Percentiles rank a stretch among this genome's conserved stretches.
phyloP scores from a whole-genome alignment of 352 stramenopile genomes.

The Phytophthora brassicae region DNA sequence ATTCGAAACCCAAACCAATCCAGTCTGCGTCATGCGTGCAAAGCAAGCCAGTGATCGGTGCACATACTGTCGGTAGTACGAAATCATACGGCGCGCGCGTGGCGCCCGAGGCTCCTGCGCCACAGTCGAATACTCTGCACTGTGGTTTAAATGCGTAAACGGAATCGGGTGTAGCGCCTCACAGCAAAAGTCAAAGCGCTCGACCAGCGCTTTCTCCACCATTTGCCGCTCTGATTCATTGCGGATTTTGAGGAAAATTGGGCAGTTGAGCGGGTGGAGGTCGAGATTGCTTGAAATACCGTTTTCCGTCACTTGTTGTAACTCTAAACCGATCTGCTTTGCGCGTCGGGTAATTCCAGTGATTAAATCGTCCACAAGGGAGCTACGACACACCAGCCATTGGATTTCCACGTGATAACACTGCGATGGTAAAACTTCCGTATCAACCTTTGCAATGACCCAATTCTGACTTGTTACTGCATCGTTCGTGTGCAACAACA shows the following conservation, averaged over 20 bases:
- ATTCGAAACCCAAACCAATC: constrained; percentile 83
- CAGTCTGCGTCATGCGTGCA: constrained; percentile 74
- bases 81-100: constrained; percentile 37
- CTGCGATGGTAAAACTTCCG: constrained; percentile 61
- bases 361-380: constrained; percentile 82
- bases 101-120: constrained; percentile 26
- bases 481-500: constrained; percentile 66
- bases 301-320: constrained; percentile 75
- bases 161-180: constrained; percentile 70
- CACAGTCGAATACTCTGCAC: constrained; percentile 52
- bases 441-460: constrained; percentile 79
- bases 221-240: constrained; percentile 47
- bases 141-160: constrained; percentile 54
- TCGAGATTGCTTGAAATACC: constrained; percentile 78
- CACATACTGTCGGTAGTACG: constrained; percentile 71
- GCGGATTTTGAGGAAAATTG: constrained; percentile 69
- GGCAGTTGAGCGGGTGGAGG: constrained; percentile 73
- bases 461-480: constrained; percentile 80
- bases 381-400: constrained; percentile 83
- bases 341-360: constrained; percentile 63
- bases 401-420: constrained; percentile 87
- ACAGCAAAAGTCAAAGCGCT: constrained; percentile 71
- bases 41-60: constrained; percentile 66
- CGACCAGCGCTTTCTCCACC: constrained; percentile 61
- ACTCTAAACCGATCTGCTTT: constrained; percentile 76